These are phyloP conservation scores for Candida namnaoensis DNA, from an alignment of 805 yeast genomes.

Conservation along the genomic window DNA sequence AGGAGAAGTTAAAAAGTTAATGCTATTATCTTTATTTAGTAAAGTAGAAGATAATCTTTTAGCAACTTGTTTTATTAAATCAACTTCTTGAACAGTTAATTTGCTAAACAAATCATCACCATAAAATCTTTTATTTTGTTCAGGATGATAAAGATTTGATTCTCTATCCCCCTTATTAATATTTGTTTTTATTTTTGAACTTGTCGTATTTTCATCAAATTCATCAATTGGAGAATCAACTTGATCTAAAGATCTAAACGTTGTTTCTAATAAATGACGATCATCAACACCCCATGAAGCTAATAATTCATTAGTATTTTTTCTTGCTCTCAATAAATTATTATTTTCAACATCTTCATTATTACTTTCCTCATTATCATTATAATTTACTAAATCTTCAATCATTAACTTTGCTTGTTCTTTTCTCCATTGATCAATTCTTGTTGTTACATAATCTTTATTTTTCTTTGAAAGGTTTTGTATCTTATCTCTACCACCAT, in stretches of 20 bases:
- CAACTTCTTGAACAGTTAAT: slow-evolving; percentile 14
- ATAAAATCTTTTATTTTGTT: slow-evolving; percentile 12
- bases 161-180: too few relatives aligned
- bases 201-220: background rate
- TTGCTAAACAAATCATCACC: slow-evolving; percentile 17
- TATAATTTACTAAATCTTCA: slow-evolving; percentile 7
- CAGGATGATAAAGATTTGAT: background rate
- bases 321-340: background rate
- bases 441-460: slow-evolving; percentile 13
- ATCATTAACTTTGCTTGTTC: slow-evolving; percentile 17
- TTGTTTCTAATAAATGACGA: slow-evolving; percentile 3
- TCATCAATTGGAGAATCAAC: too few relatives aligned
- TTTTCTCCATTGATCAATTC: slow-evolving; percentile 19
- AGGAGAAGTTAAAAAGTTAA: background rate
- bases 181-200: background rate
- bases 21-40: background rate
- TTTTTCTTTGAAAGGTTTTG: slow-evolving; percentile 1
- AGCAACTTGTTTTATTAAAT: slow-evolving; percentile 16
- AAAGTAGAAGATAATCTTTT: slow-evolving; percentile 14
- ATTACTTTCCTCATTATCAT: too few relatives aligned
- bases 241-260: background rate
- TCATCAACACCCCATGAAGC: slow-evolving; percentile 27
- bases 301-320: slow-evolving; percentile 15
- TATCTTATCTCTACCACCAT: background rate
- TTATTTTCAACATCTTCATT: too few relatives aligned